Evolutionary conservation across 495 filamentous ascomycete genomes (phyloP).

Genomic region (Glarea lozoyensis): DNA sequence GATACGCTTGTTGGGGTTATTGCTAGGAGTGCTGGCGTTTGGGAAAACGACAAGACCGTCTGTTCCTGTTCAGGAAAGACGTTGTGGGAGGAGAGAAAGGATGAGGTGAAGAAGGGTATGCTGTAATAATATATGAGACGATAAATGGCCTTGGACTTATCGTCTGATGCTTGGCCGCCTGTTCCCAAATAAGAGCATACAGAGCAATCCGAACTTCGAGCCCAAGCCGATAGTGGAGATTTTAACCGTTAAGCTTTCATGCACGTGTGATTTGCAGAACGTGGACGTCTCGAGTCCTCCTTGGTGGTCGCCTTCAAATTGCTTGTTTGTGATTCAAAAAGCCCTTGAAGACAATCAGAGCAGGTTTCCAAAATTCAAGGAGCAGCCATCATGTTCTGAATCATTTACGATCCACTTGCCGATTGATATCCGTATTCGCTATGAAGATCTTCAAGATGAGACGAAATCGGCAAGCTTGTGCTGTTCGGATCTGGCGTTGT

Average conservation of each 20-base stretch:
- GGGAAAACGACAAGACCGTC: slow-evolving; percentile 98
- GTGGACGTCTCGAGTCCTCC: slow-evolving; percentile 6
- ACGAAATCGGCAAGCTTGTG: no score
- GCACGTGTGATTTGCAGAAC: slow-evolving; percentile 16
- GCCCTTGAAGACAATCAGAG: slow-evolving; percentile 11
- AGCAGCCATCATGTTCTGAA: neutral
- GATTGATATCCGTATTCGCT: no score
- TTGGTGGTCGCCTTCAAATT: slow-evolving; percentile 8
- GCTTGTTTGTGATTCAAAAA: slow-evolving; percentile 12
- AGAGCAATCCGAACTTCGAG: no score
- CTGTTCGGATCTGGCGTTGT: no score
- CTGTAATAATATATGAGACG: slow-evolving; percentile 20
- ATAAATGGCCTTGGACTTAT: slow-evolving; percentile 13
- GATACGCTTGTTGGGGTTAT: slow-evolving; percentile 88
- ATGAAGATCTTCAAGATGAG: no score
- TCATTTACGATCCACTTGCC: no score
- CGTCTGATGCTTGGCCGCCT: no score
- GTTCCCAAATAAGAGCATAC: no score
- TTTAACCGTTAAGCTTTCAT: slow-evolving; percentile 19
- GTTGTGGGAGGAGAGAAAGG: slow-evolving; percentile 91
- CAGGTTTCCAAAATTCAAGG: slow-evolving; percentile 7
- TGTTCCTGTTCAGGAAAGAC: slow-evolving; percentile 94
- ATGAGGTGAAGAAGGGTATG: slow-evolving; percentile 84
- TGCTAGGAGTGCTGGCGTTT: slow-evolving; percentile 87
- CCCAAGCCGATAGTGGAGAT: no score